Conservation (phyloP, 345 rosid species). For the sweet orange (Citrus sinensis) region DNA sequence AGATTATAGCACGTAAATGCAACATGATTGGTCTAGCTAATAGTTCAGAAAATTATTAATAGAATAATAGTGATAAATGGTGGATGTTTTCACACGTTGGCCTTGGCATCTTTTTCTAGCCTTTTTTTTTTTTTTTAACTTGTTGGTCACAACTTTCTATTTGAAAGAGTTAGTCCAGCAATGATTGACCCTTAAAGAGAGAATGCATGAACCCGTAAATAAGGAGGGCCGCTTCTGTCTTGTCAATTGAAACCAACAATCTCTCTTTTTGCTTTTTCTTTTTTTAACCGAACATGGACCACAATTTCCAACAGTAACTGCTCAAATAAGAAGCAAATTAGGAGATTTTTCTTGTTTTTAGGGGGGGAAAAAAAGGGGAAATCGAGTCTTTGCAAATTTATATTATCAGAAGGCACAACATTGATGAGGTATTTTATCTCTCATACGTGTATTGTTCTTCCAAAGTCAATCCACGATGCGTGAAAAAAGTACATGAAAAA, state of each 20-base stretch:
- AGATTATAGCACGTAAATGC: neutral
- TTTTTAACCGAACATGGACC: too few species aligned
- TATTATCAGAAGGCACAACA: neutral
- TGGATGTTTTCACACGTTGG: neutral
- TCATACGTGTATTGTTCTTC: neutral
- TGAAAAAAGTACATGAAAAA: too few species aligned
- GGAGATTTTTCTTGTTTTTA: too few species aligned
- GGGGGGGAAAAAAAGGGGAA: too few species aligned
- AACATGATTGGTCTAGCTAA: neutral
- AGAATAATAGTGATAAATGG: neutral
- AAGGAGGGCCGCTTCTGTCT: conserved; percentile 4
- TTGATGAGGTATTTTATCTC: neutral
- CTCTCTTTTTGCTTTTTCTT: neutral
- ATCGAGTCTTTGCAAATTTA: too few species aligned
- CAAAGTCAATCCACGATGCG: too few species aligned
- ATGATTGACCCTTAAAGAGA: neutral
- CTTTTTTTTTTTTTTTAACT: neutral
- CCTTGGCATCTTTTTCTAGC: neutral
- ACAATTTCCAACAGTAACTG: too few species aligned
- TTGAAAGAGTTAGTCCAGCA: neutral
- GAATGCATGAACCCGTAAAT: conserved; percentile 13
- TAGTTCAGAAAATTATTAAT: neutral
- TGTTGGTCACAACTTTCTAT: neutral
- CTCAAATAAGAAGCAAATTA: too few species aligned
- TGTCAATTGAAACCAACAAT: neutral